Percentiles rank a stretch among this genome's conserved stretches.
phyloP scores from a whole-genome alignment of 345 rosid species.

The Tarenaya hassleriana region DNA sequence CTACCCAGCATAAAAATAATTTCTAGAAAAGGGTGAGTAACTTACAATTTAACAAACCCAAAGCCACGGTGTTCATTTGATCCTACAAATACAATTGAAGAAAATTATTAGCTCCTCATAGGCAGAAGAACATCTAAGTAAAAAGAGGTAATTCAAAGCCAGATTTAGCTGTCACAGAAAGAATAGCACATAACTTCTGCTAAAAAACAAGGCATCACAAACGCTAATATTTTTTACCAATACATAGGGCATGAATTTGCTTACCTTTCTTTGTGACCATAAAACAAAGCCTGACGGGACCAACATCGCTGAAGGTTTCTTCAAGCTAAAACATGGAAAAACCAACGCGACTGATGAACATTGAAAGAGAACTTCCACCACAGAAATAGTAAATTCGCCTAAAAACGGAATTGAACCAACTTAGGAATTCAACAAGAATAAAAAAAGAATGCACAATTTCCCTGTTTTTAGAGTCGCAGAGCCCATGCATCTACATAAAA shows the following conservation, averaged over 20 bases:
- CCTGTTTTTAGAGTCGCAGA: no score
- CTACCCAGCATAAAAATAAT: conserved; percentile 2
- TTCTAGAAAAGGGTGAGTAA: conserved; percentile 5
- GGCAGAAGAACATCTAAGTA: not conserved
- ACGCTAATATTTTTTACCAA: no score
- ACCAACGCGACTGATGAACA: not conserved
- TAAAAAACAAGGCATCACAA: no score
- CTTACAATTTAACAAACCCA: conserved; percentile 82
- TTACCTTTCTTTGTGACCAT: conserved; percentile 74
- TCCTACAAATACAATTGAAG: conserved; percentile 37
- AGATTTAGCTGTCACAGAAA: not conserved
- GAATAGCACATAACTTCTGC: no score
- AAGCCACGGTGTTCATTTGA: conserved; percentile 79
- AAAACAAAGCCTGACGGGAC: conserved; percentile 89
- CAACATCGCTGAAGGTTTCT: conserved; percentile 81
- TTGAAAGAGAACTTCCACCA: no score
- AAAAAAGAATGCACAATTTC: no score
- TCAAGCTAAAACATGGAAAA: conserved; percentile 54
- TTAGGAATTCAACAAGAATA: no score
- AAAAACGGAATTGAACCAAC: no score
- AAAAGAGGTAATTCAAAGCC: not conserved
- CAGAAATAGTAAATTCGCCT: no score
- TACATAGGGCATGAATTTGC: no score
- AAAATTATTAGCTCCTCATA: conserved; percentile 11
- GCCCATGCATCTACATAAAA: no score